phyloP scores from a whole-genome alignment of 345 rosid genomes.

The Arabidopsis suecica region DNA sequence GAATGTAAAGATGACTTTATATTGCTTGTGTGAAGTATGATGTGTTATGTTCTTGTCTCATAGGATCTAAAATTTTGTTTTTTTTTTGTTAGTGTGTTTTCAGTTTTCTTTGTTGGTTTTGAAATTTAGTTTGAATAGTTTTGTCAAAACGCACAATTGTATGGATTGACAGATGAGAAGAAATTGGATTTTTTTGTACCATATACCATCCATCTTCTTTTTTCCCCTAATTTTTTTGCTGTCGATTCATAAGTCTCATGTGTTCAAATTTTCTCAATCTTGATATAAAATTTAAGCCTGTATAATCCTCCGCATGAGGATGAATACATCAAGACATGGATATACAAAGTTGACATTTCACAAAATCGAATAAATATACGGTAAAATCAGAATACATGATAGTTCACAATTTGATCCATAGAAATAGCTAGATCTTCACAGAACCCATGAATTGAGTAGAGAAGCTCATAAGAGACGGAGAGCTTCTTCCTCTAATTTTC shows the following conservation, averaged over 20 bases:
- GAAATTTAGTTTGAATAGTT: background rate
- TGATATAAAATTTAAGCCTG: too few species aligned
- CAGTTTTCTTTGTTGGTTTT: background rate
- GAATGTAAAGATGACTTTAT: background rate
- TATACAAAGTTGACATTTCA: background rate
- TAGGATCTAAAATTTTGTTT: background rate
- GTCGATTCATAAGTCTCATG: background rate
- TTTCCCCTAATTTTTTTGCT: too few species aligned
- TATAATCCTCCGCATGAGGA: too few species aligned
- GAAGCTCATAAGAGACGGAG: too few species aligned
- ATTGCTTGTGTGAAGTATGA: background rate
- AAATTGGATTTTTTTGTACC: background rate
- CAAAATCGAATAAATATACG: background rate
- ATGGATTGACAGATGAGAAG: background rate
- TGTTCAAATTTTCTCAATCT: background rate
- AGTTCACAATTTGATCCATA: too few species aligned
- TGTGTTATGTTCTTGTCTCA: background rate
- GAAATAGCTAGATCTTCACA: too few species aligned
- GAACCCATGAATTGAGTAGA: too few species aligned
- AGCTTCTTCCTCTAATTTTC: too few species aligned
- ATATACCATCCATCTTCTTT: background rate
- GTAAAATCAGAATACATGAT: too few species aligned
- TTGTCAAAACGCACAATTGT: background rate
- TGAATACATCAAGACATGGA: too few species aligned
- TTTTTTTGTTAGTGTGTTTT: background rate